Evolutionary conservation across 2,329 filamentous ascomycete species (phyloP).

Genomic region (Didymella arachidicola): DNA sequence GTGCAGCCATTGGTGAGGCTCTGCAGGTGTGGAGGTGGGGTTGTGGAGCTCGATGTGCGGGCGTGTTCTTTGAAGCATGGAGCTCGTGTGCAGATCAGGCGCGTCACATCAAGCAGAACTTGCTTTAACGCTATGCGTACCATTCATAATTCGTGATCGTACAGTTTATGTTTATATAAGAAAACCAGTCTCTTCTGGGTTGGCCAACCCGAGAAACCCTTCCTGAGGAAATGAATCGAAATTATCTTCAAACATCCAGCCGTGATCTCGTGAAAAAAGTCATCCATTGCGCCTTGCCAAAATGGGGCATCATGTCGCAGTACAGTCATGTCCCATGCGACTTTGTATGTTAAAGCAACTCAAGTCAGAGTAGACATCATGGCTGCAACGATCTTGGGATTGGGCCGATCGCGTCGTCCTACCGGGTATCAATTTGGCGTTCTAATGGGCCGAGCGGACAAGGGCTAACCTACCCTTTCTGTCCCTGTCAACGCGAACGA

Average conservation of each 20-base stretch:
- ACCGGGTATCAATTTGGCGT: slow-evolving; percentile 47
- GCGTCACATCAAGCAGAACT: neutral
- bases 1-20: slow-evolving; percentile 21
- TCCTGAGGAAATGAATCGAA: neutral
- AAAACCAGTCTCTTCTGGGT: neutral
- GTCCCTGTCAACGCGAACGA: slow-evolving; percentile 82
- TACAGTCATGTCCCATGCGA: neutral
- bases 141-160: slow-evolving; percentile 22
- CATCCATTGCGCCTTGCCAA: neutral
- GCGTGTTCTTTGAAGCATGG: slow-evolving; percentile 6
- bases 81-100: slow-evolving; percentile 13
- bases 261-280: slow-evolving; percentile 7
- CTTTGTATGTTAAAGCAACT: slow-evolving; percentile 5
- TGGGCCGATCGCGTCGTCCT: slow-evolving; percentile 48
- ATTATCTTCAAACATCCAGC: slow-evolving; percentile 12
- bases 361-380: slow-evolving; percentile 55
- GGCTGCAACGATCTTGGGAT: slow-evolving; percentile 55
- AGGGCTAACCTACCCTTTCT: slow-evolving; percentile 95
- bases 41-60: slow-evolving; percentile 1
- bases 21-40: slow-evolving; percentile 15
- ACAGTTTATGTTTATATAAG: slow-evolving; percentile 13
- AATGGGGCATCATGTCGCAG: neutral
- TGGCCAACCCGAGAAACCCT: neutral
- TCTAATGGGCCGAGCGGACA: slow-evolving; percentile 73
- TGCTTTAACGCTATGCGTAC: neutral